These are phyloP conservation scores for Fusarium tricinctum DNA, from an alignment of 2,329 filamentous ascomycete genomes.

Conservation along the genomic window DNA sequence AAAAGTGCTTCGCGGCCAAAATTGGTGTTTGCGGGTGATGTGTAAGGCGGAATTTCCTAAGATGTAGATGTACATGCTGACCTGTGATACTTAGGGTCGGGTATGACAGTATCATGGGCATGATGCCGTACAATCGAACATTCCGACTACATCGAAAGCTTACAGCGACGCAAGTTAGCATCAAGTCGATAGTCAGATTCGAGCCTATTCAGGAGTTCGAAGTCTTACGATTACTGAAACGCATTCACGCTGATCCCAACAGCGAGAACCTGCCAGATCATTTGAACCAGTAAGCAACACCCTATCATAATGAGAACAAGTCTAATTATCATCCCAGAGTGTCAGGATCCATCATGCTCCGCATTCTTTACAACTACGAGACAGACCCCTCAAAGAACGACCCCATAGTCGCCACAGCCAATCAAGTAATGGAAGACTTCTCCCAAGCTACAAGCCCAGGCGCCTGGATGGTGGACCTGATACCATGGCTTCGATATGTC, in stretches of 20 bases:
- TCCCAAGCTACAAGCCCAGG: constrained; percentile 20
- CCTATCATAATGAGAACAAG: rapidly evolving
- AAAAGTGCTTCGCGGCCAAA: constrained; percentile 23
- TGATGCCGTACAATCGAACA: constrained; percentile 23
- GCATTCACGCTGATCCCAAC: neutral
- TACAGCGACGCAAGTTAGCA: constrained; percentile 25
- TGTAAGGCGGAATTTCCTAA: neutral
- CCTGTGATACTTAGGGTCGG: neutral
- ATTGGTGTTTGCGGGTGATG: constrained; percentile 12
- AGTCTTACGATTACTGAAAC: neutral
- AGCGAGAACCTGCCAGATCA: neutral
- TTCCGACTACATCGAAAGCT: constrained; percentile 27
- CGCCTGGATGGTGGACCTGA: constrained; percentile 18
- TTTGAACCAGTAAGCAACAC: constrained; percentile 5
- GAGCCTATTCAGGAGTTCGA: constrained; percentile 14
- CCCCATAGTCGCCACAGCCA: constrained; percentile 10
- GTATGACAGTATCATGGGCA: constrained; percentile 22
- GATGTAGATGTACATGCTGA: neutral
- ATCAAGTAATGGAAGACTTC: constrained; percentile 28
- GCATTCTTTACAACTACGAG: constrained; percentile 21
- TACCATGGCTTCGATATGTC: constrained; percentile 2
- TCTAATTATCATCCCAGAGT: neutral
- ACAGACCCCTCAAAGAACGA: constrained; percentile 1
- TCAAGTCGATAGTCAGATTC: constrained; percentile 18
- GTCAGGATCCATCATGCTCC: constrained; percentile 27